Base-by-base conservation (phyloP, 73 alveolate species). In the Breviolum minutum region DNA sequence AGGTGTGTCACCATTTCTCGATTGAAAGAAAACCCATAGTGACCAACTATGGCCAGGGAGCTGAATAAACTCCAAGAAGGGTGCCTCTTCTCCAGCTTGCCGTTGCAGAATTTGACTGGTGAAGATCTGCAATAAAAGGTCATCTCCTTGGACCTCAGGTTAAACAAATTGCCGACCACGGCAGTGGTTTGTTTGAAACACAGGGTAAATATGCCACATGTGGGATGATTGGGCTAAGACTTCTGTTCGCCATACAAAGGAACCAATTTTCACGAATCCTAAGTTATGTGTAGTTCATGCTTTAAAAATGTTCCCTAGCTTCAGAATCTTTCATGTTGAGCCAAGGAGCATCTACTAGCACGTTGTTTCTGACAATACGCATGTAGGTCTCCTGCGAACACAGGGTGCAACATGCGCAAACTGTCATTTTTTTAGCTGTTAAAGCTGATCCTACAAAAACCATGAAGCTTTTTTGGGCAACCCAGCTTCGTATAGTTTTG, bases 41-140 rank as follows among this genome's bases (percentile, higher is more conserved):
- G 87, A 17, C 14, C 22, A 81, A 13, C 11, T 17, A 61, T 9
- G 16, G 88, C 91, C 63, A 62, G 29, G 98, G 27, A 13, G 91
- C 99, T 94, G 99, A 74, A 94, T 94, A 74, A 94, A 94, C 94
- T 94, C 99, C 30, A 94, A 73, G 99, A 94, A 94, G 77, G 99
- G 99, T 8, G 99, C 99, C 85, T 94, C 94, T 76, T 94, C 99
- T 14, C 99, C 99, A 7, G 99, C 94, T 61, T 68, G 84, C 20
- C 99, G 90, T 94, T 94, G 99, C 22, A 94, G 80, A 30, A 94
- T 77, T 74, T 86, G 62, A 19, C 70, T 30, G 92, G 99, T 94
- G 99, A 94, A 94, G 99, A 94, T 94, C 94, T 94, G 99, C 71
- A 94, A 70, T 86, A 94, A 40, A 29, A 94, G 74, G 80, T 94